Base-by-base conservation (phyloP, 2,329 filamentous ascomycete genomes). In the Beauveria bassiana region DNA sequence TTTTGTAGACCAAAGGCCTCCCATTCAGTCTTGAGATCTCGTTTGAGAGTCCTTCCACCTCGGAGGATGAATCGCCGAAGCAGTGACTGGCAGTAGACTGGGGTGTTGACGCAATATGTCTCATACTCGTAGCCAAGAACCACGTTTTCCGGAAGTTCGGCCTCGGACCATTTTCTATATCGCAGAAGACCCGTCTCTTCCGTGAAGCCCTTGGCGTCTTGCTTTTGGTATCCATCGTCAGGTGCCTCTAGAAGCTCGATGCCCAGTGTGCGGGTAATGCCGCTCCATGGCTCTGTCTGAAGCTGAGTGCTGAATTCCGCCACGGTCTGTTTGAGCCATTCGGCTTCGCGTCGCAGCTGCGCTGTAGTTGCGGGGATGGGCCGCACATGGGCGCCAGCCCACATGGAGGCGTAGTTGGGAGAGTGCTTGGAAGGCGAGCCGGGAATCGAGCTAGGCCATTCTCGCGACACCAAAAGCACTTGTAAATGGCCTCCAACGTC, bases 371-470 rank as follows among this genome's bases (percentile, higher is more conserved):
- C 71, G 1, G 78, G 78, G 40, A 83, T 78, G 66, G 77, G 81
- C 46, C 81, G 76, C 65, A 83, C 81, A 67, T 85, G 81, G 2
- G 82, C 81, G 12, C 82, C 82, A 42, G 77, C 82, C 81, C 81
- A 84, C 57, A 81, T 81, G 34, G 82, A 84, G 16, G 82, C 79
- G 68, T 79, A 85, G 72, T 84, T 68, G 24, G 66, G 64, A 0
- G 72, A 74, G 59, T 72, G 71, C 1, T 53, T 12, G 1, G 64
- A 59, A 0, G 72, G 69, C 0, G 69, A 68, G 0, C 72, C 71
- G 0, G 72, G 70, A 1, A 72, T 71, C 18, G 70, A 71, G 7
- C 65, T 68, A 8, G 73, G 73, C 73, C 73, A 75, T 67, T 75
- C 73, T 38, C 69, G 67, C 2, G 72, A 67, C 2, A 70, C 68